Conservation (phyloP, 805 yeast species). For the Kluyveromyces dobzhanskii region DNA sequence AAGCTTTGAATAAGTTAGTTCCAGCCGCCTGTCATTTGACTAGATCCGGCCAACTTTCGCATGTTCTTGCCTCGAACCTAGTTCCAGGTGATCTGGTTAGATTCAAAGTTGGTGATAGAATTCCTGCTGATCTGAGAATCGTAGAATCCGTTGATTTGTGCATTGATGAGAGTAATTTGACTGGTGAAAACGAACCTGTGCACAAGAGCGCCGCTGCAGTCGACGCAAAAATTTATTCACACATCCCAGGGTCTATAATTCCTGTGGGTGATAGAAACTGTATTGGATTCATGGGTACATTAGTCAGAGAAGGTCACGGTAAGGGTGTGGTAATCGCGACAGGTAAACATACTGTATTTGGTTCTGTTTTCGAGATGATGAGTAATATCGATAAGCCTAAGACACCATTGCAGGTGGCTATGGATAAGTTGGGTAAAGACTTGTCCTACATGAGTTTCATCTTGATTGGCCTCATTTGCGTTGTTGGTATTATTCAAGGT, state of each 20-base stretch:
- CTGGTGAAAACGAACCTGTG: constrained; percentile 92
- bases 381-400: constrained; percentile 91
- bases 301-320: constrained; percentile 95
- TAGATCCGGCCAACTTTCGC: constrained; percentile 67
- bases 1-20: constrained; percentile 84
- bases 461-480: constrained; percentile 84
- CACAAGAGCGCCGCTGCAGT: constrained; percentile 49
- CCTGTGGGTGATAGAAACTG: constrained; percentile 63
- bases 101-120: constrained; percentile 86
- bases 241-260: constrained; percentile 29
- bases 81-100: constrained; percentile 96
- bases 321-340: constrained; percentile 89
- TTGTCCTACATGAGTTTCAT: constrained; percentile 75
- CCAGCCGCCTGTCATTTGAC: constrained; percentile 96
- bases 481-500: constrained; percentile 86
- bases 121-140: constrained; percentile 91
- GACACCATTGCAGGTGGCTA: constrained; percentile 90
- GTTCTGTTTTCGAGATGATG: constrained; percentile 94
- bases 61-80: constrained; percentile 75
- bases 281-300: constrained; percentile 94
- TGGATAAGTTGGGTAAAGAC: constrained; percentile 94
- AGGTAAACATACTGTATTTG: constrained; percentile 84
- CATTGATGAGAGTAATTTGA: constrained; percentile 88
- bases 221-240: constrained; percentile 16
- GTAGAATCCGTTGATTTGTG: constrained; percentile 69